A percentile compares a stretch with the other conserved stretches of the same genome.
These are phyloP conservation scores for Coemansia sp. DNA, from an alignment of 192 early-diverging fungal genomes.

Conservation along the genomic window DNA sequence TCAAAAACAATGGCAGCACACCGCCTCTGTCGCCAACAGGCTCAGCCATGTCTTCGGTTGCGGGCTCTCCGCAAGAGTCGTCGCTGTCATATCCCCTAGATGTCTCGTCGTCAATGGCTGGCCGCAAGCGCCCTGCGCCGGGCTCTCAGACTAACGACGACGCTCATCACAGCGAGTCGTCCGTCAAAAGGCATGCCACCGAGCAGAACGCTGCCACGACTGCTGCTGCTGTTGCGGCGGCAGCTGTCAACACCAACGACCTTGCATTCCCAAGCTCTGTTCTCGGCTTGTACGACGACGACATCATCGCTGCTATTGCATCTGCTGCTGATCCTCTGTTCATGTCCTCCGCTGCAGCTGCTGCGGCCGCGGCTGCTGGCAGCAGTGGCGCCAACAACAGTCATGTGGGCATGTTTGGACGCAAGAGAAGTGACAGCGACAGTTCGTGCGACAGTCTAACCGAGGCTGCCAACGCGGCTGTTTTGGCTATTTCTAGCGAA, in stretches of 20 bases:
- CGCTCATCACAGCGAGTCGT: conserved; percentile 12
- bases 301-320: conserved; percentile 52
- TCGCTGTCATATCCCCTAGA: conserved; percentile 29
- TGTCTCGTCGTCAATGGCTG: conserved; percentile 11
- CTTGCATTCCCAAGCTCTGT: conserved; percentile 35
- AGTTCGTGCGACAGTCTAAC: conserved; percentile 24
- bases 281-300: conserved; percentile 52
- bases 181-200: conserved; percentile 30
- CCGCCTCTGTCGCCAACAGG: conserved; percentile 45
- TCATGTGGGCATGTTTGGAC: conserved; percentile 3
- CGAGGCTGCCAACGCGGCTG: conserved; percentile 37
- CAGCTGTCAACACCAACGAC: conserved; percentile 9
- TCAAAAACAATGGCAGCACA: conserved; percentile 7
- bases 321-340: conserved; percentile 53
- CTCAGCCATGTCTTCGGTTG: conserved; percentile 42
- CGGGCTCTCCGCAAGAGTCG: conserved; percentile 45
- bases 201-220: conserved; percentile 12
- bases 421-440: conserved; percentile 14
- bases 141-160: conserved; percentile 2
- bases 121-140: conserved; percentile 50
- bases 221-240: neutral
- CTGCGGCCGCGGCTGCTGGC: conserved; percentile 18
- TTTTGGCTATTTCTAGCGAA: conserved; percentile 31
- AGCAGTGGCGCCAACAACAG: conserved; percentile 7
- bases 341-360: conserved; percentile 35